phyloP scores from a whole-genome alignment of 169 alveolate genomes.

The Cryptosporidium xiaoi region DNA sequence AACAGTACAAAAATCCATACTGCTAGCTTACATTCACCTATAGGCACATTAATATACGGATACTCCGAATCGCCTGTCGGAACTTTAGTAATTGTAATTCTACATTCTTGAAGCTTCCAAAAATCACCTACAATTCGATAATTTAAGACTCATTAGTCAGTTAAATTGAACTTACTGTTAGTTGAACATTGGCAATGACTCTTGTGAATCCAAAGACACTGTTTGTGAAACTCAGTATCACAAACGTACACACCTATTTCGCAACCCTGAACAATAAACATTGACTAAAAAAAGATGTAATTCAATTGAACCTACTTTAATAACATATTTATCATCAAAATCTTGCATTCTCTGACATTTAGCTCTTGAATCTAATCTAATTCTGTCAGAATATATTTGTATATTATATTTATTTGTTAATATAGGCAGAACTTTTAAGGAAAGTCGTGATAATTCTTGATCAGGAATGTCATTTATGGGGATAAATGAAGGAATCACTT shows the following conservation, averaged over 20 bases:
- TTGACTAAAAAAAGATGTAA: neutral
- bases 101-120: conserved; percentile 50
- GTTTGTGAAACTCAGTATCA: conserved; percentile 52
- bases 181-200: conserved; percentile 70
- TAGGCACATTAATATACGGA: conserved; percentile 52
- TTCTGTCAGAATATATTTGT: conserved; percentile 64
- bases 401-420: conserved; percentile 34
- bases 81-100: conserved; percentile 43
- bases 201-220: conserved; percentile 69
- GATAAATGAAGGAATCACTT: conserved; percentile 56
- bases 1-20: conserved; percentile 46
- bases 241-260: conserved; percentile 68
- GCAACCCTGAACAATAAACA: conserved; percentile 36
- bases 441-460: conserved; percentile 36
- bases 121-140: conserved; percentile 13
- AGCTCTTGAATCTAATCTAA: conserved; percentile 69
- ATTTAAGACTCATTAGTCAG: no score
- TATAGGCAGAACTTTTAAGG: conserved; percentile 40
- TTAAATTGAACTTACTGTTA: conserved; percentile 20
- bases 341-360: conserved; percentile 32
- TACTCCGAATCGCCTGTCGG: conserved; percentile 66
- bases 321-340: conserved; percentile 13
- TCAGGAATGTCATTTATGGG: conserved; percentile 63
- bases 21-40: conserved; percentile 72
- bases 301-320: conserved; percentile 26